Percentiles rank a stretch among this genome's conserved stretches.
Conservation (phyloP, 495 filamentous ascomycete genomes). For the Podospora comata region DNA sequence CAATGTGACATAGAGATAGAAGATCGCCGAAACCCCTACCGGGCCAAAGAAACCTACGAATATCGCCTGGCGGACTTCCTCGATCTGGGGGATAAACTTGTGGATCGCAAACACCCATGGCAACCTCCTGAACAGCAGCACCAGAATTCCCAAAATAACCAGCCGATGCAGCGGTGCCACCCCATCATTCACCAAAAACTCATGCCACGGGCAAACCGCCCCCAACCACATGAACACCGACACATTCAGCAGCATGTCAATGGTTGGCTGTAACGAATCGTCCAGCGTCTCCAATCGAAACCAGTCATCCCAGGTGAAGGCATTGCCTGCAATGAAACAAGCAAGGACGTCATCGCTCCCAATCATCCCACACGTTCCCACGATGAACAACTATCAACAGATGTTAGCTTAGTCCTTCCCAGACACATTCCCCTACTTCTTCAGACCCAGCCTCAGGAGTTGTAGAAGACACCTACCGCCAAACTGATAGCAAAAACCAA, state of each 20-base stretch:
- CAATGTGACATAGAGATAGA: slow-evolving; percentile 77
- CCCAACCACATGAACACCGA: slow-evolving; percentile 91
- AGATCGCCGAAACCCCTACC: slow-evolving; percentile 89
- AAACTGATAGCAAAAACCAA: slow-evolving; percentile 60
- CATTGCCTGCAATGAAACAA: slow-evolving; percentile 91
- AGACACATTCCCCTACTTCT: too few species aligned
- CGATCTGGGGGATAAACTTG: slow-evolving; percentile 75
- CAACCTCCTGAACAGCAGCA: slow-evolving; percentile 74
- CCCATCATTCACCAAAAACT: slow-evolving; percentile 58
- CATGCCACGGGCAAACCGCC: slow-evolving; percentile 77
- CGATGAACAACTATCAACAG: slow-evolving; percentile 59
- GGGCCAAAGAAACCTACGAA: slow-evolving; percentile 94
- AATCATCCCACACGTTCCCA: slow-evolving; percentile 83
- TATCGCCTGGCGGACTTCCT: slow-evolving; percentile 65
- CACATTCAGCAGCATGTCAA: slow-evolving; percentile 77
- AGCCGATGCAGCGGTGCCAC: slow-evolving; percentile 76
- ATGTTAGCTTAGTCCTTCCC: neutral
- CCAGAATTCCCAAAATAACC: slow-evolving; percentile 72
- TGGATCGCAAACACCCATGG: slow-evolving; percentile 73
- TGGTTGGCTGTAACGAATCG: slow-evolving; percentile 85
- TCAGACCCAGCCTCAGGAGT: neutral
- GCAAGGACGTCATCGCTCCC: slow-evolving; percentile 91
- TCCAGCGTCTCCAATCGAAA: slow-evolving; percentile 85
- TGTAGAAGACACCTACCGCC: slow-evolving; percentile 18
- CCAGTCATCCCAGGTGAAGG: slow-evolving; percentile 90